Percentiles rank a stretch among this genome's conserved stretches.
Evolutionary conservation across 2,329 filamentous ascomycete species (phyloP).

Genomic region (Pestalotiopsis sp.): DNA sequence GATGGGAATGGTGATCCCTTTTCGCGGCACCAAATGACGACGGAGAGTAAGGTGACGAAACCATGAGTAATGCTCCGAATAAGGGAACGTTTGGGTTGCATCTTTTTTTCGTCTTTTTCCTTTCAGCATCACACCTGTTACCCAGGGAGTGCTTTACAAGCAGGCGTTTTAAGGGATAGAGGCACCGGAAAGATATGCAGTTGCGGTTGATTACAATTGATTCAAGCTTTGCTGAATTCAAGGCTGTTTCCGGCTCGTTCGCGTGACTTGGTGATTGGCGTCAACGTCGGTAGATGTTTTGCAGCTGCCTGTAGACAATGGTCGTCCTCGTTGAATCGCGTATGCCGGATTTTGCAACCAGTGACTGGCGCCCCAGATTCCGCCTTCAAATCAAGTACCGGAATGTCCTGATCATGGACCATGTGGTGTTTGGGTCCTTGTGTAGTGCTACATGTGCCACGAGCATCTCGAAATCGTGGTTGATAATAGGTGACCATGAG

Average conservation of each 20-base stretch:
- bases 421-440: not conserved
- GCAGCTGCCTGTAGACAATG: not conserved
- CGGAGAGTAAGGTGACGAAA: not conserved
- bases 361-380: not conserved
- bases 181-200: constrained; percentile 26
- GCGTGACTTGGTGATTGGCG: not conserved
- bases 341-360: not conserved
- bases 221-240: not conserved
- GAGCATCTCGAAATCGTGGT: not conserved
- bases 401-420: not conserved
- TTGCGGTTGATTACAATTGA: constrained; percentile 23
- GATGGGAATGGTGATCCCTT: not conserved
- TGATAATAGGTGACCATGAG: not conserved
- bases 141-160: constrained; percentile 27
- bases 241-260: not conserved
- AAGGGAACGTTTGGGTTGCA: constrained; percentile 6
- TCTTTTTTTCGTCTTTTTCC: constrained; percentile 8
- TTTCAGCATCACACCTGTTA: constrained; percentile 18
- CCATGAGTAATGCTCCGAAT: constrained; percentile 5
- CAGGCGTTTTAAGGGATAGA: constrained; percentile 37
- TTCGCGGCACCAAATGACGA: not conserved
- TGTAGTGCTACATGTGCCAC: not conserved
- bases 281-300: not conserved
- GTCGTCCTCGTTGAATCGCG: not conserved
- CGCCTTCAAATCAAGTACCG: not conserved